Evolutionary conservation across 805 yeast genomes (phyloP).

Genomic region (Lipomyces sp.): DNA sequence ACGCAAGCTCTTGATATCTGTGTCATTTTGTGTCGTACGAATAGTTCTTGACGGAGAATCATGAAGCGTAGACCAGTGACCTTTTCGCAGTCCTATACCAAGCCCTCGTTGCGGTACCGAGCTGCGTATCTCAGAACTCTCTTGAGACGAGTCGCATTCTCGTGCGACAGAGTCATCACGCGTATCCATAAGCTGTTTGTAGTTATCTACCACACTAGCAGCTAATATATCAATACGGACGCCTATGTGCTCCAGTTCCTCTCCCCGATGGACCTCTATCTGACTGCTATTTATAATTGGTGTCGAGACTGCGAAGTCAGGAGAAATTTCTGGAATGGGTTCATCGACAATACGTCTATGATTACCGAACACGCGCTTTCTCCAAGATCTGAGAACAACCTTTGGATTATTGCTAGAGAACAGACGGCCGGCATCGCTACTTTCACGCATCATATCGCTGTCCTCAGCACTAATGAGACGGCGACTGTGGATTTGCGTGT

Average conservation of each 20-base stretch:
- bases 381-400: not conserved
- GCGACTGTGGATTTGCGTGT: not conserved
- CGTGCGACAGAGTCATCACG: not conserved
- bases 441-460: not conserved
- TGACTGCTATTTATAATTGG: not conserved
- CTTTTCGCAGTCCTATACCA: not conserved
- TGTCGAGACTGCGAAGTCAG: not conserved
- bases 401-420: not conserved
- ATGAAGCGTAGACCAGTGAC: constrained; percentile 7
- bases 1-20: constrained; percentile 20
- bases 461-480: not conserved
- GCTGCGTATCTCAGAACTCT: not conserved
- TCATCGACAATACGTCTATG: not conserved
- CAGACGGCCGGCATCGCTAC: not conserved
- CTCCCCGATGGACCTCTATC: not conserved
- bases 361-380: constrained; percentile 4
- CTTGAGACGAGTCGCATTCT: not conserved
- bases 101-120: not conserved
- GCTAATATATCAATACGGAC: constrained; percentile 43
- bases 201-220: constrained; percentile 37
- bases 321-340: not conserved
- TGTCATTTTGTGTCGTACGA: constrained; percentile 8
- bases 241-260: constrained; percentile 12
- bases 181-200: constrained; percentile 15
- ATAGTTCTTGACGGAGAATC: constrained; percentile 14